Evolutionary conservation across 345 rosid species (phyloP).

Genomic region (Salix dunnii): DNA sequence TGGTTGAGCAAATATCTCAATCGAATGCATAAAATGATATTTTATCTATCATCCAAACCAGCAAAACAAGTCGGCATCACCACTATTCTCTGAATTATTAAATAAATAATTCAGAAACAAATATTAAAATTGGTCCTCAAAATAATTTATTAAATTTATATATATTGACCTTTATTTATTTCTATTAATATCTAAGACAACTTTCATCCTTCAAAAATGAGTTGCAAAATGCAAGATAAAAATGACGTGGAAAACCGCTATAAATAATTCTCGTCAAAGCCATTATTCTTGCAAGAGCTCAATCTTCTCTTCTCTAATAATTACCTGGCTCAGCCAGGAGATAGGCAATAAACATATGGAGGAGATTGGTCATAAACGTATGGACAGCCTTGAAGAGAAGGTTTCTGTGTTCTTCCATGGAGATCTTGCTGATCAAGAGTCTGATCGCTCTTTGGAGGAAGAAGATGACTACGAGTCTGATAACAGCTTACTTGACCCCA

Average conservation of each 20-base stretch:
- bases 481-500: neutral
- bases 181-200: neutral
- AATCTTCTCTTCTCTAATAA: neutral
- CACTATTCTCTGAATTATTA: too few species aligned
- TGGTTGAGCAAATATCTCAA: too few species aligned
- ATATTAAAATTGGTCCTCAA: too few species aligned
- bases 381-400: constrained; percentile 35
- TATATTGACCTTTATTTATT: too few species aligned
- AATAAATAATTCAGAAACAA: too few species aligned
- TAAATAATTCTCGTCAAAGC: neutral
- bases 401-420: constrained; percentile 23
- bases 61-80: too few species aligned
- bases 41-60: too few species aligned
- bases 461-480: constrained; percentile 14
- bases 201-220: neutral
- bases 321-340: neutral
- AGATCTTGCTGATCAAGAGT: neutral
- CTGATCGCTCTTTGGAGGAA: neutral
- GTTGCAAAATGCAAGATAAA: neutral
- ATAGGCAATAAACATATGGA: constrained; percentile 22
- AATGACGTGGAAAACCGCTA: neutral
- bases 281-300: neutral
- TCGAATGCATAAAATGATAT: too few species aligned
- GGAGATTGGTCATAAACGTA: constrained; percentile 16
- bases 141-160: too few species aligned